Base-by-base conservation (phyloP, 345 rosid species). In the Hibiscus tridactylites region DNA sequence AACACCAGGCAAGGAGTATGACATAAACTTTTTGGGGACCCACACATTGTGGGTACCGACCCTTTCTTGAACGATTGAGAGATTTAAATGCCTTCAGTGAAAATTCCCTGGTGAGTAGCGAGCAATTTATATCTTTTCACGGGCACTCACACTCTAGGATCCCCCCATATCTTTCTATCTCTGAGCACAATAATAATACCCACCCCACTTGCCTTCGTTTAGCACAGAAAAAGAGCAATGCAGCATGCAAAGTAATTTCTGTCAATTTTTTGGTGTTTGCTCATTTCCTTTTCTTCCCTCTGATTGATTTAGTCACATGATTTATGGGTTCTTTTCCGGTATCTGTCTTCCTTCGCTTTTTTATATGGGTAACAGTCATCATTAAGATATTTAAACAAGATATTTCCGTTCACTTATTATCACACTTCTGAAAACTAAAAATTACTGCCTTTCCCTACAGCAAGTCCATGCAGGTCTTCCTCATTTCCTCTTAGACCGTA, bases 141-240 rank as follows among this genome's bases (percentile, higher is more conserved):
- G 78, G 76, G 77, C 64, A 31, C 35, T 35, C 65, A 49, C 57
- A 5, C 74, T 21, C 42, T 33, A 61, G 65, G 35, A 59, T 68
- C 77, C 61, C 61, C 61, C 71, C 7, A 47, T 49, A 52, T 58
- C 39, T 57, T 33, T 58, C 42, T 15, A 46, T 49, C 9, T n/a
- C 73, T 67, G 74, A 39, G 60, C 66, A 56, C 54, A 11, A 49
- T 59, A 68, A 72, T 74, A 66, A 70, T 56, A 26, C 61, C 77
- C 68, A 71, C 76, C 60, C 79, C 77, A 80, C 80, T 79, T 75
- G 81, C 83, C 71, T 72, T 61, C 69, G 24, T 76, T 62, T 71
- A 5, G 71, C 73, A 57, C 62, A 62, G 70, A 58, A 73, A 73
- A 58, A 78, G 42, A 70, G 31, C 59, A 67, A 76, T 31, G 50